These are phyloP conservation scores for Euclidium syriacum DNA, from an alignment of 345 rosid species.

Conservation along the genomic window DNA sequence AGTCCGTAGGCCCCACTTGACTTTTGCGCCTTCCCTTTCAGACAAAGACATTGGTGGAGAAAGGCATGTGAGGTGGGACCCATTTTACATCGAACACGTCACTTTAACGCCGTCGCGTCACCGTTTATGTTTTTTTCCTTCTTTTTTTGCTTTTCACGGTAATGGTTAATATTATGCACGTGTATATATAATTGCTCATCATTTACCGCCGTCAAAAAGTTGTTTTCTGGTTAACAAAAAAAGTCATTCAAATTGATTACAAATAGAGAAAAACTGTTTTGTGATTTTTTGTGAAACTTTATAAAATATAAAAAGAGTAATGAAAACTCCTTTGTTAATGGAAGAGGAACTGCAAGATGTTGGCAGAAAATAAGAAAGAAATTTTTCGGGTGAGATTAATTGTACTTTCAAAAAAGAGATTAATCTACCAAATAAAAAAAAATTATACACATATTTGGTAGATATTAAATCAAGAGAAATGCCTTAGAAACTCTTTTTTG, in stretches of 20 bases:
- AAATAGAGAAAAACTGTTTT: not conserved
- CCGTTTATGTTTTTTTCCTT: not conserved
- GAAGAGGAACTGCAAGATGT: not conserved
- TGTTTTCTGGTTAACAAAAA: conserved; percentile 7
- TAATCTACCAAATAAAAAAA: no score
- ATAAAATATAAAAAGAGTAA: not conserved
- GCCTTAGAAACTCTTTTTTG: no score
- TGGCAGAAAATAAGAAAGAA: not conserved
- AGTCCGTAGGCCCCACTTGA: not conserved
- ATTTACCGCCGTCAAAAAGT: conserved; percentile 25
- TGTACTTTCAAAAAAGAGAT: not conserved
- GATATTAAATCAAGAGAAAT: no score
- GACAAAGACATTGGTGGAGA: conserved; percentile 31
- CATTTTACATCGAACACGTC: conserved; percentile 25
- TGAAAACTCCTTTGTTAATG: not conserved
- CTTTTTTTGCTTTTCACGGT: not conserved
- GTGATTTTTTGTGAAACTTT: not conserved
- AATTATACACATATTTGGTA: no score
- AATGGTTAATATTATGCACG: conserved; percentile 4
- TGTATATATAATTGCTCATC: not conserved
- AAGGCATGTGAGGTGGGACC: conserved; percentile 32
- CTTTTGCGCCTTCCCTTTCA: conserved; percentile 26
- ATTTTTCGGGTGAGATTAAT: not conserved
- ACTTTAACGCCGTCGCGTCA: conserved; percentile 34
- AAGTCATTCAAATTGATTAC: conserved; percentile 3